phyloP scores from a whole-genome alignment of 495 filamentous ascomycete genomes.

The Hypoxylon cercidicola region DNA sequence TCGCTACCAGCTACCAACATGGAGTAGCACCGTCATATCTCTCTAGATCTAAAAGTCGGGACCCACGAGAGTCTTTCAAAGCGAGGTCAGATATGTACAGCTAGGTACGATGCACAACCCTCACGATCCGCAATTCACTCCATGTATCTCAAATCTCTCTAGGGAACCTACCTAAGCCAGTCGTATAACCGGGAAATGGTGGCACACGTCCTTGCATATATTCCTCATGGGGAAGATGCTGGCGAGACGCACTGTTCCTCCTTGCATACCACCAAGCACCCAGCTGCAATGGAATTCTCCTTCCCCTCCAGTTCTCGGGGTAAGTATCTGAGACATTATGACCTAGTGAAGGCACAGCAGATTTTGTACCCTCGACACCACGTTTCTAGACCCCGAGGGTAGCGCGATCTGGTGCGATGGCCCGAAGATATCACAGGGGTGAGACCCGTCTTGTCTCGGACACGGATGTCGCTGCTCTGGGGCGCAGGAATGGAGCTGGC shows the following conservation, averaged over 20 bases:
- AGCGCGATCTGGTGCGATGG: conserved; percentile 40
- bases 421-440: conserved; percentile 26
- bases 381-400: conserved; percentile 39
- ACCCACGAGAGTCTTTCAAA: background rate
- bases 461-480: conserved; percentile 30
- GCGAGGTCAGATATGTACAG: background rate
- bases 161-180: background rate
- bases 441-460: conserved; percentile 41
- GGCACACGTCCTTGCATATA: conserved; percentile 17
- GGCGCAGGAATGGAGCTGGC: background rate
- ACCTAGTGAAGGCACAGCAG: conserved; percentile 20
- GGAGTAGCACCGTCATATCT: conserved; percentile 24
- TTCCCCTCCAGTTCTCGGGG: conserved; percentile 13
- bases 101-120: conserved; percentile 2
- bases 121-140: conserved; percentile 8
- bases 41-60: conserved; percentile 6
- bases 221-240: conserved; percentile 33
- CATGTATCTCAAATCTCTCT: conserved; percentile 7
- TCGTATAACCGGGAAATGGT: conserved; percentile 7
- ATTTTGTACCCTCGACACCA: conserved; percentile 31
- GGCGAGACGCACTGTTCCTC: conserved; percentile 12
- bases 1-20: conserved; percentile 22
- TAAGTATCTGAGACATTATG: conserved; percentile 29
- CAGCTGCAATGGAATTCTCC: conserved; percentile 6
- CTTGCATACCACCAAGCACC: no score